Evolutionary conservation across 1,139 yeast genomes (phyloP), one percentile per base, ranked within the genome.

Genomic region (Yamadazyma pseudoaaseri): DNA sequence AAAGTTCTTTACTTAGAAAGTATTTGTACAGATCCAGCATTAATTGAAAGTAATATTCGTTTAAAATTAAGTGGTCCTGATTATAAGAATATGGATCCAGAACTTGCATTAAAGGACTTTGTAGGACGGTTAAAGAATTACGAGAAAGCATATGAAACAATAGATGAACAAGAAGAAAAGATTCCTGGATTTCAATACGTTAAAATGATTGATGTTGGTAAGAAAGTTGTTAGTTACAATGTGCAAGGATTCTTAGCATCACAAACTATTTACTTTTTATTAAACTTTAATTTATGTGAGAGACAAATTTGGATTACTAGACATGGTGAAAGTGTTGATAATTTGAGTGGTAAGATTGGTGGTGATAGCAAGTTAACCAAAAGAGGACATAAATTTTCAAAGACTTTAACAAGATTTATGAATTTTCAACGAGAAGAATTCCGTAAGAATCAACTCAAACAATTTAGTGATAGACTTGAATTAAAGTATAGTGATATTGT

Each of bases 241-340:
- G 86, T 90, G 37, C 87, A 86, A 50, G 97, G 97, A 0, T 92
- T 87, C 51, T 65, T 92, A 36, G 90, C 97, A 0, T 92, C 97
- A 1, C 97, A 92, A 54, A 86, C 96, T 2, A 86, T 90, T 28
- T 90, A 86, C 55, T 92, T 89, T 62, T 64, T 92, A 45, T 70
- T 92, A 44, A 92, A 92, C 56, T 90, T 92, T 72, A 92, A 92
- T 54, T 69, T 92, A 27, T 79, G 86, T 39, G 95, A 87, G 55
- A 76, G 97, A 40, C 96, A 87, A 57, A 89, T 92, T 33, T 92
- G 97, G 95, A 84, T 92, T 43, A 82, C 97, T 1, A 75, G 97
- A 43, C 97, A 90, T 53, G 98, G 97, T 33, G 97, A 92, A 58
- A 79, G 90, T 43, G 74, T 74, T 29, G 96, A 87, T 54, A 92